Base-by-base conservation (phyloP, 2,329 filamentous ascomycete species). In the Aspergillus fumigatiaffinis region DNA sequence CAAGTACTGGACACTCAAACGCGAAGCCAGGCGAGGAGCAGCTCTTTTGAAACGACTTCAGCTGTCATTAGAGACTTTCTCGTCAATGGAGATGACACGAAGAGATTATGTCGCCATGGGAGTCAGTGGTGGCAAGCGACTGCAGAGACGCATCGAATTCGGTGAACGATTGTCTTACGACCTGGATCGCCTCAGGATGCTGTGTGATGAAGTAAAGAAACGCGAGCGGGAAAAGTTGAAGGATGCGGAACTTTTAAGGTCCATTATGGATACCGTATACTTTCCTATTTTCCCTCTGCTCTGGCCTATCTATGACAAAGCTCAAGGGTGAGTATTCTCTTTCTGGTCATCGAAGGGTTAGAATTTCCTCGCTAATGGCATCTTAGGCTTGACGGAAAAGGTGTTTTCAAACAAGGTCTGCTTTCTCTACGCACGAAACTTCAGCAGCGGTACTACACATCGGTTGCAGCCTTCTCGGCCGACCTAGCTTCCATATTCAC, bases 41-140 rank as follows among this genome's bases (percentile, higher is more conserved):
- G 91, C 94, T 3, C 80, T 99, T 55, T 82, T 99, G 58, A 97
- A 97, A 76, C 87, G 94, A 38, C 81, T 99, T 21, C 94, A 99
- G 72, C 78, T 97, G 56, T 92, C 97, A 73, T 89, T 97, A 82
- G 93, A 97, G 73, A 91, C 91, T 0, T 99, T 97, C 73, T 93
- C 93, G 6, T 96, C 92, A 0, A 96, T 97, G 89, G 94, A 99
- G 75, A 87, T 99, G 63, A 97, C 94, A 2, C 85, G 94, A 53
- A 88, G 94, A 58, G 93, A 97, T 74, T 99, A 97, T 74, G 89
- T 89, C n/a, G 88, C 89, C 41, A 96, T 97, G 91, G 94, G 94
- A 6, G 87, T 89, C 44, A 87, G 86, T 50, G 94, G 94, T 54
- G 87, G 88, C 67, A 84, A 89, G 26, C 84, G 91, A 51, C 80